These are phyloP conservation scores for Entomortierella chlamydospora DNA, from an alignment of 192 early-diverging fungal species.

Conservation along the genomic window DNA sequence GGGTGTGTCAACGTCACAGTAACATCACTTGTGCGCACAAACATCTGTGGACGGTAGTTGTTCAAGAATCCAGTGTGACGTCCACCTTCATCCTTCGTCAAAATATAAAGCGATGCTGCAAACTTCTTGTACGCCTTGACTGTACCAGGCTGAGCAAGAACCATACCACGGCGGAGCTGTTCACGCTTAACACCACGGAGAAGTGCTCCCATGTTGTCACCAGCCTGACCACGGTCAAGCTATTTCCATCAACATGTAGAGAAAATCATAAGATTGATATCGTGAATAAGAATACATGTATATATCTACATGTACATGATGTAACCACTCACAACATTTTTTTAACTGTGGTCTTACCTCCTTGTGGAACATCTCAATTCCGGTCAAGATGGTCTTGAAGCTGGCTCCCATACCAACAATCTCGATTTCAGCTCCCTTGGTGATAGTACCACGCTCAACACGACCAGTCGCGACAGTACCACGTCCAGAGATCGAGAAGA, in stretches of 20 bases:
- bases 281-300: not conserved
- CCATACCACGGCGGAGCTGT: conserved; percentile 94
- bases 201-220: conserved; percentile 98
- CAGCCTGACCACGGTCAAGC: conserved; percentile 95
- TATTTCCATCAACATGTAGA: not conserved
- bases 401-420: conserved; percentile 93
- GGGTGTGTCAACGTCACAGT: conserved; percentile 86
- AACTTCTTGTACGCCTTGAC: conserved; percentile 98
- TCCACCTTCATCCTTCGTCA: conserved; percentile 98
- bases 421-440: conserved; percentile 96
- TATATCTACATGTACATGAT: no score
- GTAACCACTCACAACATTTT: no score
- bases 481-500: conserved; percentile 98
- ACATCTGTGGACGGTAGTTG: conserved; percentile 98
- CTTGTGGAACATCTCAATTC: conserved; percentile 99
- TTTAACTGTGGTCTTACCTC: conserved; percentile 67
- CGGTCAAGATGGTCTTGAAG: conserved; percentile 94
- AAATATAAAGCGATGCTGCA: conserved; percentile 90
- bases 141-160: conserved; percentile 90
- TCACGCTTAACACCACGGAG: conserved; percentile 98
- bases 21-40: conserved; percentile 95
- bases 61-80: conserved; percentile 97
- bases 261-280: no score
- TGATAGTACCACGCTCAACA: conserved; percentile 93
- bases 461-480: conserved; percentile 97